Evolutionary conservation across 1,139 yeast genomes (phyloP), one percentile per base, ranked within the genome.

Genomic region (Hyphopichia khmerensis): DNA sequence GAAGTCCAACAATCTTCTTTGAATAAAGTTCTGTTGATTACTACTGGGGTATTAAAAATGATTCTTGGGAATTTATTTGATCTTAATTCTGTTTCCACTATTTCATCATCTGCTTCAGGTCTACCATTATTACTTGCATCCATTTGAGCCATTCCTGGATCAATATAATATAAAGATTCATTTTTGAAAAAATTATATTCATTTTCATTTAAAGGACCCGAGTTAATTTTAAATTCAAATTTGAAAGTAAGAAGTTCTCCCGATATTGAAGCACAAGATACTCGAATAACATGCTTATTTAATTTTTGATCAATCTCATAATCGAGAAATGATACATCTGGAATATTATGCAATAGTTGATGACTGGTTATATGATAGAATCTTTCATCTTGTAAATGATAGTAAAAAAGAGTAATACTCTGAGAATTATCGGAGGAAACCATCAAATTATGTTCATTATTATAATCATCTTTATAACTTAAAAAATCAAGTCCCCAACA

Each of bases 401-500:
- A 64, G 45, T 69, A 64, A 43, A 77, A 68, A 3, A 81, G 46
- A 0, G 77, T 64, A 1, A 80, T 59, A 14, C 65, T 61, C 44
- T 72, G 79, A 2, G 80, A 69, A 55, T 85, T 85, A 50, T 83
- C 89, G 0, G 88, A 77, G 0, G 77, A 69, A 0, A 69, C 80
- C 10, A 84, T 47, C 19, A 79, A 48, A 44, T 72, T 59, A 40
- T 65, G 72, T 3, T 24, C 48, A 27, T n/a, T 55, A 45, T 52
- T 67, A 47, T 19, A 59, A 3, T 36, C 23, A 35, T 60, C 67
- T 2, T 31, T 16, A 40, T 59, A 62, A 1, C 53, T 41, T 23
- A 52, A 40, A 38, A 68, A 60, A 50, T 80, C 87, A 17, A 82
- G 55, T 0, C 90, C 90, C 93, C 93, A 85, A 0, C 76, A 79